These are phyloP conservation scores for Hyphopichia buzzinii DNA, from an alignment of 1,139 yeast species.

Conservation along the genomic window DNA sequence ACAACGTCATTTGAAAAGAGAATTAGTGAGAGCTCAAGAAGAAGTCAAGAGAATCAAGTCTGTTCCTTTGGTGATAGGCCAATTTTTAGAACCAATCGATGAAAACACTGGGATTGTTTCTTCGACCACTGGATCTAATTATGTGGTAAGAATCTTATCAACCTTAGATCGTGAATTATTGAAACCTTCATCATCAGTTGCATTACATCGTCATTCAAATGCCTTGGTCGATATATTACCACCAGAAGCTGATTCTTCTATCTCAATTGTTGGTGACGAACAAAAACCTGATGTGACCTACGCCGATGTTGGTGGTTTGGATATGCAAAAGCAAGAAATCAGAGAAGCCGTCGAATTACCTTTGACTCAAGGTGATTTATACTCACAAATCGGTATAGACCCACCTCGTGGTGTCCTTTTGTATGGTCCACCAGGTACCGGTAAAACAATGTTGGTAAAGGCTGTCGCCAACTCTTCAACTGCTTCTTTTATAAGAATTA, in stretches of 20 bases:
- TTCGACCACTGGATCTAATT: conserved; percentile 95
- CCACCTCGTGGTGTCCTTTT: conserved; percentile 97
- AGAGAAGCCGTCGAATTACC: conserved; percentile 98
- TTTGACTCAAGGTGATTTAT: conserved; percentile 90
- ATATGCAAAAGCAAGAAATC: conserved; percentile 98
- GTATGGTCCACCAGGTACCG: conserved; percentile 99
- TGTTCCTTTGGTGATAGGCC: conserved; percentile 97
- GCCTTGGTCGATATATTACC: conserved; percentile 96
- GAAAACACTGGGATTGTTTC: conserved; percentile 96
- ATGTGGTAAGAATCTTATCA: conserved; percentile 90
- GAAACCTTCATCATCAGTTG: conserved; percentile 94
- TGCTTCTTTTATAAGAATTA: conserved; percentile 93
- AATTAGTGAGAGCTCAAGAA: conserved; percentile 94
- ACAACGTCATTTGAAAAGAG: conserved; percentile 93
- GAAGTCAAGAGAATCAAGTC: conserved; percentile 97
- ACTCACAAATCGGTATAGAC: conserved; percentile 96
- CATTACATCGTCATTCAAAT: conserved; percentile 96
- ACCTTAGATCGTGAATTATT: conserved; percentile 92
- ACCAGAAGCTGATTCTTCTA: conserved; percentile 97
- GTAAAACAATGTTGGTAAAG: conserved; percentile 97
- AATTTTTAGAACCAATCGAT: conserved; percentile 95
- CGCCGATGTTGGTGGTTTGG: conserved; percentile 97
- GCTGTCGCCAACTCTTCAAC: conserved; percentile 98
- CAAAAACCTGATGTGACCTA: conserved; percentile 89
- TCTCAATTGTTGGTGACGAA: conserved; percentile 90